Evolutionary conservation across 2,329 filamentous ascomycete genomes (phyloP), one percentile per base, ranked within the genome.

Genomic region (Rachicladosporium sp.): DNA sequence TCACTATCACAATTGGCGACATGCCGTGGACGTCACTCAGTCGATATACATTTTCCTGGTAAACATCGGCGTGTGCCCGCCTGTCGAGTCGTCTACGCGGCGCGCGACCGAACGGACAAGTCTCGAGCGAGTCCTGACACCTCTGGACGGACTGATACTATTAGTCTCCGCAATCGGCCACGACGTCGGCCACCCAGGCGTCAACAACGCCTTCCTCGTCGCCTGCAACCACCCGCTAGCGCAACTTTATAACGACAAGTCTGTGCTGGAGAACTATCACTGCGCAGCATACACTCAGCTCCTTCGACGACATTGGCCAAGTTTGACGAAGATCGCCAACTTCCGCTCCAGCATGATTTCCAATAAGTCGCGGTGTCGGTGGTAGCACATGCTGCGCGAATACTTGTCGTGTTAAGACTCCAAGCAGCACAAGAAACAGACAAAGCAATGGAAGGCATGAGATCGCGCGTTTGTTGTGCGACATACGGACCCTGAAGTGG

Each of bases 251-350:
- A 96, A 96, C 55, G 91, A 98, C 60, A 83, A 84, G 41, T 96
- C 91, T 1, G 91, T 98, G 10, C 71, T 98, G 30, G 91, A 98
- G 62, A 93, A 89, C 1, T 98, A 96, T 54, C 91, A 98, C 58
- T 95, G 91, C 56, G 91, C 91, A 1, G 91, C 91, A 2, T 98
- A 89, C 55, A 95, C 88, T 0, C 91, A 96, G 56, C 94, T 98
- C 31, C 73, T 98, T 32, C 81, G 89, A 36, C 77, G 87, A 36
- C 80, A 96, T 59, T 98, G 91, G 91, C 86, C 88, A 0, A 69
- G 74, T 3, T 82, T 81, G 2, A 93, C 93, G 50, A 72, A 80
- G 46, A 80, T 91, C 51, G 71, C 72, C 35, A 78, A 78, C 42
- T 84, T 96, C 73, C 79, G 89, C 40, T 82, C 80, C 50, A 68